Evolutionary conservation across 306 rosid species (phyloP), one percentile per base, ranked within the genome.

Genomic region (Acacia confusa): DNA sequence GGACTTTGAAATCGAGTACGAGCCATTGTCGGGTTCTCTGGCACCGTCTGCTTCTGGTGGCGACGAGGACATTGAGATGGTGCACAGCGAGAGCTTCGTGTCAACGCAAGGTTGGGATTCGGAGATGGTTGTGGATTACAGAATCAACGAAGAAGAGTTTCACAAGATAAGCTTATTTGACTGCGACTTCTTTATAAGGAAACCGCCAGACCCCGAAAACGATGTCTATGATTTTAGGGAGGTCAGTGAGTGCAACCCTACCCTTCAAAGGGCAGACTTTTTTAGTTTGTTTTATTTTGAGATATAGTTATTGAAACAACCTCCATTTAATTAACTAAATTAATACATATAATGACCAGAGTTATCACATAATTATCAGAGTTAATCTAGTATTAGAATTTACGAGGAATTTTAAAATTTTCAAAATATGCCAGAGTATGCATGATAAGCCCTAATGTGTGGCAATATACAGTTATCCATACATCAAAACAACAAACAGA

Each of bases 1-100:
- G 81, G 99, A 95, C 84, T 95, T 93, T 83, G 98, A 93, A 88
- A 90, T 95, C 52, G 96, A 95, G 89, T 95, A 95, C 83, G 97
- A 94, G 69, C 85, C 88, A 9, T 71, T 84, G 16, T 82, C 89
- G 6, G 78, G 79, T 0, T 75, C 78, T 0, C 53, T 84, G 9
- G 77, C 73, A 3, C 70, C 82, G 9, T 53, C 78, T 1, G 81
- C 61, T 32, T 60, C 87, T 32, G 77, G 72, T 20, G 89, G 69
- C 1, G 91, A 87, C 50, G 88, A 70, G n/a, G 92, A 90, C 79
- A 89, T 95, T 10, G 84, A 83, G 69, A 78, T 83, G 74, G 97
- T 74, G 71, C 90, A 78, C 84, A 95, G 94, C 82, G 84, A 82
- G 84, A 90, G 75, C 84, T 93, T 95, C 79, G 89, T 93, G 10